Evolutionary conservation across 345 rosid species (phyloP), one percentile per base, ranked within the genome.

Genomic region (Populus deltoides): DNA sequence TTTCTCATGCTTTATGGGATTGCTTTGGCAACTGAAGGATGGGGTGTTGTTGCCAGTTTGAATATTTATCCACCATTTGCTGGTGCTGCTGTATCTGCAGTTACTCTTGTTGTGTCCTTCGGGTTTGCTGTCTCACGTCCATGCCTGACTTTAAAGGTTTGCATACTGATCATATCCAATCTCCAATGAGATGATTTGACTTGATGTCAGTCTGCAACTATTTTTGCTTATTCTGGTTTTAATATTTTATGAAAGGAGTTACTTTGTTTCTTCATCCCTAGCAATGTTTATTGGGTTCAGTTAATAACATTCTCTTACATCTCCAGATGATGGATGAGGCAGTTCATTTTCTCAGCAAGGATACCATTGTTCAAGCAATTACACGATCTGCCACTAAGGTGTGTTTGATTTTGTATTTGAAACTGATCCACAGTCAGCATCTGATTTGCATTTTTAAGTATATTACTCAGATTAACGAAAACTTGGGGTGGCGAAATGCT

Each of bases 41-140:
- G 99, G 99, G 99, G 99, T 75, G 99, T 97, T 66, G 97, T 97
- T 80, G 99, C 99, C 75, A 97, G 99, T 88, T 91, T 97, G 87
- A 90, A 82, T 77, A 92, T 97, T 77, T 91, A 92, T 86, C 99
- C 99, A 65, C 99, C 99, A 27, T 97, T 92, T 86, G 98, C 98
- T 81, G 99, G 99, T 81, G 98, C 99, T 83, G 97, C 99, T 78
- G 98, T 97, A 49, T 97, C 99, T 29, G 98, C 99, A 63, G 85
- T 94, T 79, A 92, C 97, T 73, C 97, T 97, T 77, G 99, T 97
- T 81, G 94, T 97, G 72, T 94, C 99, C 70, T 97, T 97, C 76
- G 99, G 99, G 25, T 97, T 97, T 83, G 99, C 99, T 15, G 99
- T 97, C 84, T 97, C 99, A 76, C 97, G 99, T 75, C 97, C 99